These are phyloP conservation scores for Thraustochytrium sp. DNA, from an alignment of 352 stramenopile genomes.

Conservation along the genomic window DNA sequence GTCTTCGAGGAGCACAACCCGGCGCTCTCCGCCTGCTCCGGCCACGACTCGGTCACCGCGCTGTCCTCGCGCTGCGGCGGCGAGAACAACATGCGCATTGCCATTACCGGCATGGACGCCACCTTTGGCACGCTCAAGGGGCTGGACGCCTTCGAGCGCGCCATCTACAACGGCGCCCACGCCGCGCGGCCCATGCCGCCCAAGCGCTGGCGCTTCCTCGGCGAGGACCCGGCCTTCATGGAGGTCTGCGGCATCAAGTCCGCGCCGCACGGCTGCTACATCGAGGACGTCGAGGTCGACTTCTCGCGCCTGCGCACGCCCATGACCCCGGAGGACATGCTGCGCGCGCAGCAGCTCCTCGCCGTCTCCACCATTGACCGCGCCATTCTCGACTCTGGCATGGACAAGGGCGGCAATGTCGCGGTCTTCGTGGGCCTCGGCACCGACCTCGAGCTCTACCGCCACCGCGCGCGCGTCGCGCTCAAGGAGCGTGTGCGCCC, in stretches of 20 bases:
- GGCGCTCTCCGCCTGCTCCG: not conserved
- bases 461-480: not conserved
- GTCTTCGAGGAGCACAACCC: conserved; percentile 43
- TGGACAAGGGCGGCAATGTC: conserved; percentile 5
- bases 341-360: conserved; percentile 4
- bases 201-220: conserved; percentile 26
- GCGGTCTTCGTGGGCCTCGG: conserved; percentile 21
- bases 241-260: conserved; percentile 9
- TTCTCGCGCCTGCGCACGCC: conserved; percentile 18
- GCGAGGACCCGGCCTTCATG: not conserved
- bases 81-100: conserved; percentile 12
- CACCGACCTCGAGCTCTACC: conserved; percentile 35
- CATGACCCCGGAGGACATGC: conserved; percentile 13
- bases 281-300: conserved; percentile 24
- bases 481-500: conserved; percentile 17
- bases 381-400: conserved; percentile 10
- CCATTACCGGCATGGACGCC: conserved; percentile 14
- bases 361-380: conserved; percentile 23
- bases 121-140: conserved; percentile 10
- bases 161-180: not conserved
- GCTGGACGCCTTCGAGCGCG: conserved; percentile 11
- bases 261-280: not conserved
- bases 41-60: not conserved
- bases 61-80: not conserved
- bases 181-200: not conserved